phyloP scores from a whole-genome alignment of 2,329 filamentous ascomycete genomes.

The Furcasterigmium sp. region DNA sequence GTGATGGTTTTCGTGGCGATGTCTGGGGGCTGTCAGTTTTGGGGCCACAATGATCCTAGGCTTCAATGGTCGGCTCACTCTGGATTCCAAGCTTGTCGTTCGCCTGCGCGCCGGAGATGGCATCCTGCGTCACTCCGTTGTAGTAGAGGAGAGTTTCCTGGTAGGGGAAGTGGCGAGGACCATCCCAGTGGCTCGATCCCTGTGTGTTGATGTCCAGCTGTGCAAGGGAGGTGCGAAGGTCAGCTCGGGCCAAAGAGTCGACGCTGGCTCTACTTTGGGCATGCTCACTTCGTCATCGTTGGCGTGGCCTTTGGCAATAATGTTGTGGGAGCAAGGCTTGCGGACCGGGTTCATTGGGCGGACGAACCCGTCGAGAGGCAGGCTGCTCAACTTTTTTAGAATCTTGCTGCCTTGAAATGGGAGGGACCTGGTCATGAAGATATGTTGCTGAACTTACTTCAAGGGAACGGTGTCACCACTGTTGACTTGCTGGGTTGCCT shows the following conservation, averaged over 20 bases:
- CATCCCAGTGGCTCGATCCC: conserved; percentile 33
- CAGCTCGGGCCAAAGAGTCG: too few species aligned
- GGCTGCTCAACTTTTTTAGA: conserved; percentile 17
- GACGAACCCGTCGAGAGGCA: conserved; percentile 26
- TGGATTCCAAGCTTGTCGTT: conserved; percentile 29
- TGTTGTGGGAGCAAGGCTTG: conserved; percentile 27
- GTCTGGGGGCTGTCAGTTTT: neutral
- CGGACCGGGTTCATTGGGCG: conserved; percentile 21
- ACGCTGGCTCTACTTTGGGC: too few species aligned
- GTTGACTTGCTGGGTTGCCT: conserved; percentile 8
- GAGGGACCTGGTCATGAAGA: too few species aligned
- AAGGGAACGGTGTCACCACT: conserved; percentile 21
- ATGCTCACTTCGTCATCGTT: conserved; percentile 31
- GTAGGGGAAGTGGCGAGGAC: conserved; percentile 31
- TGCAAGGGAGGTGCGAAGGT: too few species aligned
- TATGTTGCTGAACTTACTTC: too few species aligned
- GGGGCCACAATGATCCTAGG: conserved; percentile 25
- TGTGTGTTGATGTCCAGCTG: conserved; percentile 28
- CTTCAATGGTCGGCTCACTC: conserved; percentile 31
- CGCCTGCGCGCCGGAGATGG: conserved; percentile 13
- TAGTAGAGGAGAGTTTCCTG: conserved; percentile 9
- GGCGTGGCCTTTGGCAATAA: conserved; percentile 19
- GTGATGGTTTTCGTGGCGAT: conserved; percentile 30
- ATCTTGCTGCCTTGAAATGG: too few species aligned
- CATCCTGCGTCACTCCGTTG: neutral